These are phyloP conservation scores for Diplocarpon mali DNA, from an alignment of 2,329 filamentous ascomycete genomes.

Conservation along the genomic window DNA sequence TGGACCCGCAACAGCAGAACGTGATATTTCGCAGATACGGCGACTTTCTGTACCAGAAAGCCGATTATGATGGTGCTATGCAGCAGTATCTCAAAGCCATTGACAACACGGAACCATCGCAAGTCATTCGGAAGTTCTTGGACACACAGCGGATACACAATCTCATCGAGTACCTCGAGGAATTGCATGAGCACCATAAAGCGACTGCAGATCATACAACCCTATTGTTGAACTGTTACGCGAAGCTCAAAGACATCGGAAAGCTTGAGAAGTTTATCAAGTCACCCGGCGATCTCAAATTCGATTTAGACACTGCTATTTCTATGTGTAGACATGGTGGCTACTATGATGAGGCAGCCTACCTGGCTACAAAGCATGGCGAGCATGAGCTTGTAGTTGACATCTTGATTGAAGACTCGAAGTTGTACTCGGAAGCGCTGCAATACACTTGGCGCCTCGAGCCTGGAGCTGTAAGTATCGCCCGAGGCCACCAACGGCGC, in stretches of 20 bases:
- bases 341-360: constrained; percentile 94
- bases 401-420: constrained; percentile 90
- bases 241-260: constrained; percentile 91
- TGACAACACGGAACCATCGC: constrained; percentile 89
- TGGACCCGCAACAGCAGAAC: constrained; percentile 74
- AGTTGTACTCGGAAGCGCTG: constrained; percentile 77
- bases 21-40: constrained; percentile 89
- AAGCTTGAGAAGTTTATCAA: constrained; percentile 97
- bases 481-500: not conserved
- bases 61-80: constrained; percentile 97
- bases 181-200: constrained; percentile 85
- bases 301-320: constrained; percentile 94
- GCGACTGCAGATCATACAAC: constrained; percentile 95
- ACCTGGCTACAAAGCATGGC: constrained; percentile 84
- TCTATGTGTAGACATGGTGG: constrained; percentile 95
- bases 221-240: constrained; percentile 89
- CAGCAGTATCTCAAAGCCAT: constrained; percentile 94
- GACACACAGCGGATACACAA: constrained; percentile 98
- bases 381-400: constrained; percentile 92
- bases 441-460: constrained; percentile 86
- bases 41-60: constrained; percentile 88
- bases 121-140: constrained; percentile 93
- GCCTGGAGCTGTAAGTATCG: constrained; percentile 52
- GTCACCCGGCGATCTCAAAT: constrained; percentile 85
- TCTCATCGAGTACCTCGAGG: constrained; percentile 91